A percentile compares a stretch with the other conserved stretches of the same genome.
Evolutionary conservation across 2,329 filamentous ascomycete species (phyloP).

Genomic region (Trichoderma afroharzianum): DNA sequence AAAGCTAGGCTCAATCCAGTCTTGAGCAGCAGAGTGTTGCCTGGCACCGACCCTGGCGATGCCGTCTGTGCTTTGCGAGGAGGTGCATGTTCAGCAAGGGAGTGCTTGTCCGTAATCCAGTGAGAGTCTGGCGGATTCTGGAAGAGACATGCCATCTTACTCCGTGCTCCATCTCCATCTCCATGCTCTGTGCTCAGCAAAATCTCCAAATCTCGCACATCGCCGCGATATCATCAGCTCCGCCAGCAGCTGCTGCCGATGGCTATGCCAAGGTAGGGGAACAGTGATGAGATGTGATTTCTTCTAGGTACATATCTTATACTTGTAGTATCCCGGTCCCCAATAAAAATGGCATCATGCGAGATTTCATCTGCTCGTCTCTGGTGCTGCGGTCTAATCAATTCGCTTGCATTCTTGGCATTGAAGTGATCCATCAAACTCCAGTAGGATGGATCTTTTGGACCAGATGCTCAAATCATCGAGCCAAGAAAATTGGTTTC

Average conservation of each 20-base stretch:
- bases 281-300: not conserved
- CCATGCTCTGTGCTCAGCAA: not conserved
- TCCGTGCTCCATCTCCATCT: not conserved
- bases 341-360: not conserved
- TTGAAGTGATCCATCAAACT: not conserved
- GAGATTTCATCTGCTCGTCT: not conserved
- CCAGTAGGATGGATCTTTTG: not conserved
- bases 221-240: constrained; percentile 3
- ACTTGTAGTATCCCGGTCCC: not conserved
- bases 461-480: not conserved
- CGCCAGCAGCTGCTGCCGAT: not conserved
- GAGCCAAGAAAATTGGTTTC: not conserved
- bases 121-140: not conserved
- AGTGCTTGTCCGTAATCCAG: not conserved
- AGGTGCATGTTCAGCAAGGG: not conserved
- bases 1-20: not conserved
- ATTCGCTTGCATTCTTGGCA: not conserved
- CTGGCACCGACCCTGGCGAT: not conserved
- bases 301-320: not conserved
- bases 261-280: not conserved
- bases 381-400: not conserved
- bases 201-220: constrained; percentile 9
- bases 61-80: not conserved
- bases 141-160: not conserved
- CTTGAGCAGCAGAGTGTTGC: not conserved